Percentiles rank a stretch among this genome's conserved stretches.
phyloP scores from a whole-genome alignment of 345 rosid species.

The Eucalyptus curtisii region DNA sequence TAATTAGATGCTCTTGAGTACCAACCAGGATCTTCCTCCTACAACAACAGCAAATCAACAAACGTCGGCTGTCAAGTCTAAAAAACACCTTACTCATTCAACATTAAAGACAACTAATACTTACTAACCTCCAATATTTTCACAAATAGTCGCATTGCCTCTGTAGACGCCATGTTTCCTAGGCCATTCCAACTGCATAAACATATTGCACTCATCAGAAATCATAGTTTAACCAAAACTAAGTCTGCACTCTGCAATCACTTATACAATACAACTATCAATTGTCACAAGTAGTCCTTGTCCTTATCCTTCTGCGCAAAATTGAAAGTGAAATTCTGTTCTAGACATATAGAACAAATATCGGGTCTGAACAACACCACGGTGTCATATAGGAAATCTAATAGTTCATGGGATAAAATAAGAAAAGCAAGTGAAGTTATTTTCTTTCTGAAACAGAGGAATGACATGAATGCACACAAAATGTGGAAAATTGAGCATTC shows the following conservation, averaged over 20 bases:
- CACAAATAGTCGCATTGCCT: conserved; percentile 99
- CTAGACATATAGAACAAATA: background rate
- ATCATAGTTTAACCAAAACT: background rate
- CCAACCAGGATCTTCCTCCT: conserved; percentile 99
- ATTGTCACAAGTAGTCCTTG: background rate
- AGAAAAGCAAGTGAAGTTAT: background rate
- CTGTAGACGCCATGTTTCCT: conserved; percentile 83
- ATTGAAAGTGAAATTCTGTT: background rate
- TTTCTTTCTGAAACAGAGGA: background rate
- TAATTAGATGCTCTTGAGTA: conserved; percentile 78
- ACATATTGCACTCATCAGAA: background rate
- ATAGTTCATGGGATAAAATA: background rate
- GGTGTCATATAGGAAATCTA: background rate
- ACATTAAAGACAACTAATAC: conserved; percentile 1
- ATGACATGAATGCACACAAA: background rate
- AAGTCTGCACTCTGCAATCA: background rate
- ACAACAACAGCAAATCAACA: background rate
- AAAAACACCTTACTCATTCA: background rate
- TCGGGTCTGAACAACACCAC: background rate
- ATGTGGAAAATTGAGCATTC: background rate
- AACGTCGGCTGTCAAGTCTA: background rate
- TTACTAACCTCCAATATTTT: conserved; percentile 84
- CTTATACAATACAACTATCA: background rate
- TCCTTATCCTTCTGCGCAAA: background rate
- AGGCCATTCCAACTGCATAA: conserved; percentile 90